Evolutionary conservation across 345 rosid species (phyloP).

Genomic region (Moricandia arvensis): DNA sequence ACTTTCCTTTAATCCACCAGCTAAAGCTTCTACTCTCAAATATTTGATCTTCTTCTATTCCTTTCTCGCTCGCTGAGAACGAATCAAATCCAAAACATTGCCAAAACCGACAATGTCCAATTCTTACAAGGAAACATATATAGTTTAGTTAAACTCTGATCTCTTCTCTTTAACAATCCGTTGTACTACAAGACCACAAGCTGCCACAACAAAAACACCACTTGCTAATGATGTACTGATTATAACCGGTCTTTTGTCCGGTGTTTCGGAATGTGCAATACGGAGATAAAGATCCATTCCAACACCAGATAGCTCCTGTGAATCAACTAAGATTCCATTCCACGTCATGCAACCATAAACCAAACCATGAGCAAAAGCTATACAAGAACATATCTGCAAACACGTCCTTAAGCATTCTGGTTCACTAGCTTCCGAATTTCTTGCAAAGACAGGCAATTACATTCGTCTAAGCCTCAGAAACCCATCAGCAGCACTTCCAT

Average conservation of each 20-base stretch:
- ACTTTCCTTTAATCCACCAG: no score
- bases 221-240: slow-evolving; percentile 20
- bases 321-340: slow-evolving; percentile 44
- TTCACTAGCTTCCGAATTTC: slow-evolving; percentile 32
- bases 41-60: no score
- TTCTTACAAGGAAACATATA: neutral
- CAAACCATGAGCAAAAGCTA: slow-evolving; percentile 44
- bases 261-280: slow-evolving; percentile 31
- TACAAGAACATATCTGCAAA: slow-evolving; percentile 51
- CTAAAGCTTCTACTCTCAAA: no score
- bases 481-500: slow-evolving; percentile 34
- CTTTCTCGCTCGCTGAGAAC: no score
- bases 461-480: slow-evolving; percentile 38
- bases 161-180: slow-evolving; percentile 8
- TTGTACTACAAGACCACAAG: slow-evolving; percentile 25
- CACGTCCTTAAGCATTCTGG: slow-evolving; percentile 44
- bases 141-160: neutral
- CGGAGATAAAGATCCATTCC: slow-evolving; percentile 50
- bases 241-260: slow-evolving; percentile 21
- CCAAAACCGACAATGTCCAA: neutral
- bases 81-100: neutral
- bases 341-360: slow-evolving; percentile 53
- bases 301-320: slow-evolving; percentile 25
- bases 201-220: slow-evolving; percentile 21
- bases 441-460: slow-evolving; percentile 46